Evolutionary conservation across 768 basidiomycete genomes (phyloP).

Genomic region (Pleurotus eryngii): DNA sequence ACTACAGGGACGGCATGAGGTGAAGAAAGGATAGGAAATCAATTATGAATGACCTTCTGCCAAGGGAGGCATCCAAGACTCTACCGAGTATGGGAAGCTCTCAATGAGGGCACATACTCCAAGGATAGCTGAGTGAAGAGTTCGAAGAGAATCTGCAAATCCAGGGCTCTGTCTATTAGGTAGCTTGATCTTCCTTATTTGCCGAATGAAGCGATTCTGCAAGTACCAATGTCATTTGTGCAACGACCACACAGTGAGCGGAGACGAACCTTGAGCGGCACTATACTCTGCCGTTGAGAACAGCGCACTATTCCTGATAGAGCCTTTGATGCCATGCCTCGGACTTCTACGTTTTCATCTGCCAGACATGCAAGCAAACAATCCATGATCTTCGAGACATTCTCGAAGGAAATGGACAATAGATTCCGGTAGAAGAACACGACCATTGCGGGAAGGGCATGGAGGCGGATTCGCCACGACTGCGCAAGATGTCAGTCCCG

Average conservation of each 20-base stretch:
- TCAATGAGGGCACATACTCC: constrained; percentile 89
- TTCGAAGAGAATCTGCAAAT: constrained; percentile 71
- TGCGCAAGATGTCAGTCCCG: constrained; percentile 42
- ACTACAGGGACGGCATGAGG: constrained; percentile 37
- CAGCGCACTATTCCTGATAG: constrained; percentile 85
- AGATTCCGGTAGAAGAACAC: constrained; percentile 92
- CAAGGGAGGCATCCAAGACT: constrained; percentile 83
- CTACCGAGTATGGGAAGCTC: constrained; percentile 93
- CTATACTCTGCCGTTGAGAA: constrained; percentile 84
- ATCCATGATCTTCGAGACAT: constrained; percentile 73
- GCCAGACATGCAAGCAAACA: constrained; percentile 78
- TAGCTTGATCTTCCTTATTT: constrained; percentile 58
- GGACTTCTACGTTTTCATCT: constrained; percentile 91
- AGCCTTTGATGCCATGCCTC: constrained; percentile 86
- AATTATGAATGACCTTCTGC: constrained; percentile 56
- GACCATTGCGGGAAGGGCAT: constrained; percentile 83
- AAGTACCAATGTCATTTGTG: no score
- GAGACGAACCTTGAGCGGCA: constrained; percentile 67
- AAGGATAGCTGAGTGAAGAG: constrained; percentile 84
- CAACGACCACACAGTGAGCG: no score
- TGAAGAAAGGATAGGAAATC: constrained; percentile 2
- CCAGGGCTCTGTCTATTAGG: constrained; percentile 66
- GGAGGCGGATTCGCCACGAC: constrained; percentile 90
- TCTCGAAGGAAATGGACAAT: constrained; percentile 64
- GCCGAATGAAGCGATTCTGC: constrained; percentile 77